These are phyloP conservation scores for Podospora fimiseda DNA, from an alignment of 495 filamentous ascomycete genomes.

Conservation along the genomic window DNA sequence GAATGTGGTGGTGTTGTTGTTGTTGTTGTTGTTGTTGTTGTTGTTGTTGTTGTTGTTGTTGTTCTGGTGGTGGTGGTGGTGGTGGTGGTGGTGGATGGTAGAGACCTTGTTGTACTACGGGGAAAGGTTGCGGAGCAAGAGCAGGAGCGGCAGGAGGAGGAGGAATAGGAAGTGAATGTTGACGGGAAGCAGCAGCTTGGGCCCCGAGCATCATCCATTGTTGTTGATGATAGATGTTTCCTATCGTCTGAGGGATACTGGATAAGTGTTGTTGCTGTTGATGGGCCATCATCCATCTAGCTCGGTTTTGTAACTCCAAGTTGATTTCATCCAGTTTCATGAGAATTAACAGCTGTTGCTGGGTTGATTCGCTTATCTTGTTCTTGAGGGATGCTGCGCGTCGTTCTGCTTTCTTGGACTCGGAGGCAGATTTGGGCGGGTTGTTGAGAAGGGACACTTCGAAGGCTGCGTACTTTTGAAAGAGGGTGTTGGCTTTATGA, in stretches of 20 bases:
- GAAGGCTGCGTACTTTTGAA: slow-evolving; percentile 22
- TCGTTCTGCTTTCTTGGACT: slow-evolving; percentile 12
- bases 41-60: too few species aligned
- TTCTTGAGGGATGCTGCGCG: slow-evolving; percentile 10
- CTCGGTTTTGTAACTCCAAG: slow-evolving; percentile 35
- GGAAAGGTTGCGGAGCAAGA: too few species aligned
- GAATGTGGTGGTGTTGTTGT: too few species aligned
- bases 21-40: too few species aligned
- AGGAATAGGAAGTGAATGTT: too few species aligned
- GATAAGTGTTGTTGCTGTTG: too few species aligned
- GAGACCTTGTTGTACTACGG: too few species aligned
- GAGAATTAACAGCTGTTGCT: slow-evolving; percentile 37
- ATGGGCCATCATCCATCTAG: slow-evolving; percentile 30
- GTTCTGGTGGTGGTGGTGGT: too few species aligned
- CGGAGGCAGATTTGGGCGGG: not conserved
- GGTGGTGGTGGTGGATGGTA: too few species aligned
- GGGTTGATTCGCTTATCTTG: slow-evolving; percentile 29
- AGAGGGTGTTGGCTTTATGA: slow-evolving; percentile 24
- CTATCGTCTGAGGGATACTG: too few species aligned
- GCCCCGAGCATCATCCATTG: not conserved
- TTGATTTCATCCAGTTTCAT: slow-evolving; percentile 37
- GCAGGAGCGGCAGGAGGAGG: too few species aligned
- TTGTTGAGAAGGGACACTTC: slow-evolving; percentile 18
- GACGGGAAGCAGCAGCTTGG: not conserved
- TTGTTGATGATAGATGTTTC: too few species aligned